Conservation (phyloP, 2,329 filamentous ascomycete genomes). For the Pseudogymnoascus sp. region DNA sequence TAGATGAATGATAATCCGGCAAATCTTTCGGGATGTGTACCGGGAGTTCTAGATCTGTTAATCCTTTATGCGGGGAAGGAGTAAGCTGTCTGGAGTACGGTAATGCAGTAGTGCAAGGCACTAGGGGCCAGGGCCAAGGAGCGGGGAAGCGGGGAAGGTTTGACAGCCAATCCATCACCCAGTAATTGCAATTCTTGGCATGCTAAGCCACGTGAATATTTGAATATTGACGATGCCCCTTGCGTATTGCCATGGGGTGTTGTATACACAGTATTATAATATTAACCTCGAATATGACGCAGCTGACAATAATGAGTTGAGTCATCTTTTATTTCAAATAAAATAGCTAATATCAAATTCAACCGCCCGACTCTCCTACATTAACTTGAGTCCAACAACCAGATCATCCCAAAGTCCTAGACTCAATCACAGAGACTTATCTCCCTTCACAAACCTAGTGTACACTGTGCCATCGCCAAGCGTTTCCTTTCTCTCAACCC, state of each 20-base stretch:
- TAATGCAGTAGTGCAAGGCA: background rate
- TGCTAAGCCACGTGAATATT: background rate
- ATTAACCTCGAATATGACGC: background rate
- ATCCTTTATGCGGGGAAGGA: background rate
- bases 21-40: background rate
- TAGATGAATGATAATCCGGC: background rate
- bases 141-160: background rate
- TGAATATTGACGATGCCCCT: background rate
- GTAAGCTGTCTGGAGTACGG: background rate
- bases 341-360: background rate
- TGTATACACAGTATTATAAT: background rate
- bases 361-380: background rate
- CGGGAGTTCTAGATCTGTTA: background rate
- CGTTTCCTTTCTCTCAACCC: conserved; percentile 17
- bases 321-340: background rate
- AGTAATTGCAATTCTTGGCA: too few relatives aligned
- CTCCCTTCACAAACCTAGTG: conserved; percentile 20
- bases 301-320: background rate
- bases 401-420: too few relatives aligned
- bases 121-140: background rate
- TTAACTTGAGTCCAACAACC: background rate
- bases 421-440: conserved; percentile 6
- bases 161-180: background rate
- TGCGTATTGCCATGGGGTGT: background rate
- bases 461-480: conserved; percentile 25